Base-by-base conservation (phyloP, 2,329 filamentous ascomycete genomes). In the Aschersonia sp. region DNA sequence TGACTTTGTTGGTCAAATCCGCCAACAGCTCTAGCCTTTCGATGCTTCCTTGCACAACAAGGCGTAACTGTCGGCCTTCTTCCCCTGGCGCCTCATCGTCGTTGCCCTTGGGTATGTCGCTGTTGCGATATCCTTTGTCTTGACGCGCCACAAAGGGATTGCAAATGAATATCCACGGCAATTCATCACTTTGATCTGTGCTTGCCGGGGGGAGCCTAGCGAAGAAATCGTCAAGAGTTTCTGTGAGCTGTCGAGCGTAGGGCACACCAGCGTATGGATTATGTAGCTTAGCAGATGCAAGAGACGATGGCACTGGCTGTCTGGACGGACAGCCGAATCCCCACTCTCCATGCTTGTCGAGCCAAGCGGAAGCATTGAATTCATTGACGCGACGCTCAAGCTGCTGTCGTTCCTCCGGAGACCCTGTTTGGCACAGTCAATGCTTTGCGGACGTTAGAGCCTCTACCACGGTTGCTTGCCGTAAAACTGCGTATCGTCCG, bases 101-200 rank as follows among this genome's bases (percentile, higher is more conserved):
- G 47, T 71, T 69, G 1, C 69, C 71, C 42, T 59, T 65, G 47
- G 68, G 61, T 11, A 51, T 49, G 50, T 68, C 65, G 47, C 61
- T 67, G 37, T 61, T 52, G 5, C 61, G 59, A 31, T 57, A 54
- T 6, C 49, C 51, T 49, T 61, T 68, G 43, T 57, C 53, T 12
- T 63, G 63, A 5, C 63, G 61, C 4, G 60, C 57, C 51, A 67
- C 68, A 56, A 74, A 73, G 0, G 82, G 83, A 59, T 87, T 87
- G 46, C 72, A 74, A 42, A 85, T 75, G 67, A 75, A 87, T 44
- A 94, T 86, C 83, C 85, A 92, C 0, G 74, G 73, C 3, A 73
- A 69, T 0, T 65, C 54, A 0, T 56, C 56, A 1, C 61, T 63
- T 4, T 64, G 60, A 2, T 68, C 62, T 1, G 80, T 85, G 1